These are phyloP conservation scores for Batkoa obscura DNA, from an alignment of 371 early-diverging fungal genomes.

Conservation along the genomic window DNA sequence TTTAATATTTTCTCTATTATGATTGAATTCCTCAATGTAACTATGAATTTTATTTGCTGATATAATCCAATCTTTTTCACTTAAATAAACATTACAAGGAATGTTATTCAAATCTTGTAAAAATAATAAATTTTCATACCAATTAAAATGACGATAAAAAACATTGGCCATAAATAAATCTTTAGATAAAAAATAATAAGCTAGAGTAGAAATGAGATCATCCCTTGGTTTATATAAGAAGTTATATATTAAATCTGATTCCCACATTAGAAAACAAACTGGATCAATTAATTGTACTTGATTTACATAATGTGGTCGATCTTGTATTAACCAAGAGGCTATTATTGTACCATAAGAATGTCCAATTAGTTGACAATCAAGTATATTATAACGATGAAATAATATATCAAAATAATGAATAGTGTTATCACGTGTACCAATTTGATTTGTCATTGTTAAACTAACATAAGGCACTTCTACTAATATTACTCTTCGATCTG, in stretches of 20 bases:
- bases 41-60: neutral
- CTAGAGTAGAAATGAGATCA: neutral
- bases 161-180: neutral
- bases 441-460: neutral
- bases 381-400: neutral
- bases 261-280: slow-evolving; percentile 3
- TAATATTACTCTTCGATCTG: neutral
- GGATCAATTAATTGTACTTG: neutral
- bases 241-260: neutral
- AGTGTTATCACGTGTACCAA: neutral
- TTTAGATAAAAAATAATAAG: neutral
- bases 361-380: neutral
- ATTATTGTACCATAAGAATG: neutral
- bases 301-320: neutral
- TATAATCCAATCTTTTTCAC: neutral
- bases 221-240: neutral
- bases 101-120: neutral
- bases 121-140: neutral
- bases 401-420: neutral
- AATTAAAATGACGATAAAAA: neutral
- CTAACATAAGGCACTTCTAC: neutral
- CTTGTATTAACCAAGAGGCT: neutral
- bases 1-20: neutral
- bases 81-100: neutral
- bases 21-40: neutral